Evolutionary conservation across 139 green algal genomes (phyloP).

Genomic region (Haematococcus sp.): DNA sequence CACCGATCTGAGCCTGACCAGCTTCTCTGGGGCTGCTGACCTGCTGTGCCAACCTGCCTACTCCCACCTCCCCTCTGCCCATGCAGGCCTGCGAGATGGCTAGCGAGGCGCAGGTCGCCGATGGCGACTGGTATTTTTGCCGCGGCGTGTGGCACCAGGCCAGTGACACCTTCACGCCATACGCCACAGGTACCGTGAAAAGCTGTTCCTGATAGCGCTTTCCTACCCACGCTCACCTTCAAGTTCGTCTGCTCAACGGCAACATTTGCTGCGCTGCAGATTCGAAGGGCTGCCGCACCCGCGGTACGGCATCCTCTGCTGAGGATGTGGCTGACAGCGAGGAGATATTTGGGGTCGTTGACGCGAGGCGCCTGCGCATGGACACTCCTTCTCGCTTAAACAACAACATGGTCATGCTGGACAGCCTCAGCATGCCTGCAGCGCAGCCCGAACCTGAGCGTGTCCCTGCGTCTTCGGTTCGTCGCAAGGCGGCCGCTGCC

Average conservation of each 20-base stretch:
- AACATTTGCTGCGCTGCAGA: neutral
- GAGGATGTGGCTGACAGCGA: slow-evolving; percentile 32
- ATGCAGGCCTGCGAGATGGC: slow-evolving; percentile 15
- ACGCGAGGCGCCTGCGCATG: slow-evolving; percentile 4
- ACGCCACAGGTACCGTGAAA: neutral
- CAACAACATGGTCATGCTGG: neutral
- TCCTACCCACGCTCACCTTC: no score
- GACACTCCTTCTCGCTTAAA: neutral
- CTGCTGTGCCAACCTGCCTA: no score
- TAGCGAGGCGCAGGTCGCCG: neutral
- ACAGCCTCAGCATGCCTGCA: neutral
- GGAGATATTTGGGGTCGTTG: slow-evolving; percentile 1
- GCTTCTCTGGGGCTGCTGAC: neutral
- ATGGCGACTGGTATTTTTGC: slow-evolving; percentile 43
- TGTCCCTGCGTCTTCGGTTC: no score
- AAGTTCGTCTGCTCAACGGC: no score
- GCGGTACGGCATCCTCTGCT: neutral
- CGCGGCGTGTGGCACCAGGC: slow-evolving; percentile 29
- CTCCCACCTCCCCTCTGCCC: neutral
- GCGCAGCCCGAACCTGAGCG: neutral
- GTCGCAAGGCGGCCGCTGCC: no score
- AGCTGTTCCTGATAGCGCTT: no score
- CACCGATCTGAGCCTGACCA: no score
- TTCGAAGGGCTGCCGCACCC: slow-evolving; percentile 5
- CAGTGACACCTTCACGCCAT: slow-evolving; percentile 15